A percentile compares a stretch with the other conserved stretches of the same genome.
Evolutionary conservation across 1,284 basidiomycete genomes (phyloP).

Genomic region (Coniferiporia sulphurascens): DNA sequence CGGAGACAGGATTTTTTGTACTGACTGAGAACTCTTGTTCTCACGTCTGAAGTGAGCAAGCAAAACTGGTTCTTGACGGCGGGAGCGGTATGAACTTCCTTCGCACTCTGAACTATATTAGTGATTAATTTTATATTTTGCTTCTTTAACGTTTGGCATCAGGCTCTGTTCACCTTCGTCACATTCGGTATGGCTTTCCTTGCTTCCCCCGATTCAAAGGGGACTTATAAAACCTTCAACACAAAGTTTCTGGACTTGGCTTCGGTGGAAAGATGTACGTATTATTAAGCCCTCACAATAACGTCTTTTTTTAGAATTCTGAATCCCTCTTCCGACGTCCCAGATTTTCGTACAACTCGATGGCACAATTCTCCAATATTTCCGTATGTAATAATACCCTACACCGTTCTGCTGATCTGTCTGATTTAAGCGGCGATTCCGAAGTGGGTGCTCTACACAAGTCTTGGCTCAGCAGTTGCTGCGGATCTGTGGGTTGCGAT

Average conservation of each 20-base stretch:
- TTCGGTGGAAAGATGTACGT: constrained; percentile 7
- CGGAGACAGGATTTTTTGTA: not conserved
- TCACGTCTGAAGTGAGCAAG: constrained; percentile 5
- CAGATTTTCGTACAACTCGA: constrained; percentile 10
- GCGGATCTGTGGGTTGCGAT: constrained; percentile 15
- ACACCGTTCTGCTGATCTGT: not conserved
- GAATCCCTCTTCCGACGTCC: not conserved
- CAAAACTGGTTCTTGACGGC: constrained; percentile 8
- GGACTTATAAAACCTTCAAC: not conserved
- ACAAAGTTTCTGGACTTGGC: constrained; percentile 9
- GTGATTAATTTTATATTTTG: not conserved
- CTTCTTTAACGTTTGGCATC: not conserved
- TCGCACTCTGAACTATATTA: not conserved
- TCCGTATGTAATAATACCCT: not conserved
- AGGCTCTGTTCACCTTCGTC: constrained; percentile 2
- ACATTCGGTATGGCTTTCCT: constrained; percentile 2
- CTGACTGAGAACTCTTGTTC: not conserved
- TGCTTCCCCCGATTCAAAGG: not conserved
- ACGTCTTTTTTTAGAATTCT: not conserved
- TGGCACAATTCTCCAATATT: constrained; percentile 2
- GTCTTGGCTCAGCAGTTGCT: constrained; percentile 8
- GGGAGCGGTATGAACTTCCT: not conserved
- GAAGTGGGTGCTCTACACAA: constrained; percentile 13
- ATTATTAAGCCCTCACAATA: not conserved
- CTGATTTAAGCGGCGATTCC: not conserved